Conservation (phyloP, 352 stramenopile genomes). For the Phytopythium cucurbitacearum region DNA sequence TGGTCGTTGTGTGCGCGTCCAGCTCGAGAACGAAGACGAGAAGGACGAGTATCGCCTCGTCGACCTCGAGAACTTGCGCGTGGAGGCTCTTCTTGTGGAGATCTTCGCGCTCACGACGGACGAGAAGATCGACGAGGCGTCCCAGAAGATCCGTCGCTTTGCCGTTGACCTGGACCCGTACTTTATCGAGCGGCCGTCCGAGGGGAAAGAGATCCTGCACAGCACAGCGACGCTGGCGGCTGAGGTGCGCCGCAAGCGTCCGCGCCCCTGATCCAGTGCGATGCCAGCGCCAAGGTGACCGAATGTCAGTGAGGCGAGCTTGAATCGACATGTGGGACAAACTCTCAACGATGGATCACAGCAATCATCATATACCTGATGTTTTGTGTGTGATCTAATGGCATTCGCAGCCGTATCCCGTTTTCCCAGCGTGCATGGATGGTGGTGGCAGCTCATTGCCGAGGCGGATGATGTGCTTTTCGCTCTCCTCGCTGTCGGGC, state of each 20-base stretch:
- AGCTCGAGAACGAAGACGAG: slow-evolving; percentile 79
- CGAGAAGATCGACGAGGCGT: slow-evolving; percentile 82
- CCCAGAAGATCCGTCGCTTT: slow-evolving; percentile 80
- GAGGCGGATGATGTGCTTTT: slow-evolving; percentile 41
- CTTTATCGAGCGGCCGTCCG: slow-evolving; percentile 78
- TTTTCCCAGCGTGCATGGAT: slow-evolving; percentile 17
- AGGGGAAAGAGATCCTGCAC: slow-evolving; percentile 83
- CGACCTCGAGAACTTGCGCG: slow-evolving; percentile 75
- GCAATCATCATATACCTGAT: neutral
- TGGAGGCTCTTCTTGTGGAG: slow-evolving; percentile 83
- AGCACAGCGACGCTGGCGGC: slow-evolving; percentile 76
- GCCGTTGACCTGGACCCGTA: slow-evolving; percentile 78
- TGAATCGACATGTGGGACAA: too few species aligned
- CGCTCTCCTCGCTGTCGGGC: neutral
- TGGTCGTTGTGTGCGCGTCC: neutral
- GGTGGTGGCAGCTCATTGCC: slow-evolving; percentile 20
- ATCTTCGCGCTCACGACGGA: slow-evolving; percentile 81
- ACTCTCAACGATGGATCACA: too few species aligned
- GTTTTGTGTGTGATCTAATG: slow-evolving; percentile 20
- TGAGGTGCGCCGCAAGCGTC: slow-evolving; percentile 75
- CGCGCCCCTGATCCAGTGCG: slow-evolving; percentile 25
- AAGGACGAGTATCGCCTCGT: slow-evolving; percentile 84
- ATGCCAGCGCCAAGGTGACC: neutral
- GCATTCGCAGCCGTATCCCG: slow-evolving; percentile 42
- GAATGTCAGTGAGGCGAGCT: neutral